Evolutionary conservation across 805 yeast species (phyloP).

Genomic region (Candida insectorum): DNA sequence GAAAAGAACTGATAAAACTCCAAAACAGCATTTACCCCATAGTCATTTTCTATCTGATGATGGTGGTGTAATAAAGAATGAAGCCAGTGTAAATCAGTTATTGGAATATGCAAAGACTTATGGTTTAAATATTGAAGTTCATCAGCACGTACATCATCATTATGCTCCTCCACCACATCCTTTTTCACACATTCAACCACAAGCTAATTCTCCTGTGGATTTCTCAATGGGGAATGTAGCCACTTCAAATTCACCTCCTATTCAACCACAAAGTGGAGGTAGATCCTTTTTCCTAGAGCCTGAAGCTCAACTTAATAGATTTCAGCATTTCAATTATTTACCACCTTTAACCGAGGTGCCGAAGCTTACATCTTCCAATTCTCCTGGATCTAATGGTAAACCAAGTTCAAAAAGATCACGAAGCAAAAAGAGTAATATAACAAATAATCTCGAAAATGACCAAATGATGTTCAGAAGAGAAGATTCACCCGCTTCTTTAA

Average conservation of each 20-base stretch:
- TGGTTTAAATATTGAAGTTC: constrained; percentile 63
- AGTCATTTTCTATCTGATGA: constrained; percentile 15
- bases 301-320: constrained; percentile 54
- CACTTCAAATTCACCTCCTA: constrained; percentile 2
- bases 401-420: constrained; percentile 31
- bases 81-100: constrained; percentile 53
- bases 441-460: no score
- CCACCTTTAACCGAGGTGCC: constrained; percentile 74
- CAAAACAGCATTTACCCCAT: constrained; percentile 19
- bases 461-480: constrained; percentile 25
- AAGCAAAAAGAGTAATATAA: constrained; percentile 32
- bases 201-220: constrained; percentile 3
- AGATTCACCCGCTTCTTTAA: constrained; percentile 18
- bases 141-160: constrained; percentile 84
- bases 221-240: constrained; percentile 3
- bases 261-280: not conserved
- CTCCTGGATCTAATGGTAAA: constrained; percentile 13
- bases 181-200: constrained; percentile 6
- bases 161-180: constrained; percentile 44
- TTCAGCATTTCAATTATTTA: constrained; percentile 69
- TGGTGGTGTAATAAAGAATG: constrained; percentile 50
- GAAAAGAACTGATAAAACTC: constrained; percentile 31
- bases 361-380: constrained; percentile 56
- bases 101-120: constrained; percentile 58
- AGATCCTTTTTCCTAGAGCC: constrained; percentile 34